Base-by-base conservation (phyloP, 345 rosid species). In the Populus alba region DNA sequence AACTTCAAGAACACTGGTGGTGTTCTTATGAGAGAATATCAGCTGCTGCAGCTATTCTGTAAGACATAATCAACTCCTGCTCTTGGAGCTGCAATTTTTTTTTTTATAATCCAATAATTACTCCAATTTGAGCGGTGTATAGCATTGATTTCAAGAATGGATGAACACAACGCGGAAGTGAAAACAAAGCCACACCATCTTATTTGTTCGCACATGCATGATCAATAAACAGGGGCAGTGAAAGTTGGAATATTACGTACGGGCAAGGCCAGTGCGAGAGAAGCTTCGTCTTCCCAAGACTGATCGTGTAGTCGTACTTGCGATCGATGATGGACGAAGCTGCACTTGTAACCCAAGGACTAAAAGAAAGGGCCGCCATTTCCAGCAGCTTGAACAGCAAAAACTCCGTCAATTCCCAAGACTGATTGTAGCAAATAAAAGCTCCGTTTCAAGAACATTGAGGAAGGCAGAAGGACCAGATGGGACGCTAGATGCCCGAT, bases 321-420 rank as follows among this genome's bases (percentile, higher is more conserved):
- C 90, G 84, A 68, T 85, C 88, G n/a, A 87, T 85, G 77, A 74
- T 66, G 49, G 87, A 83, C 53, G 90, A 88, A 78, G 90, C 85
- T 80, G 80, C 83, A 73, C 84, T 85, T 25, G 85, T 82, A 81
- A 85, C 85, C 90, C 90, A 87, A 17, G 88, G 90, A 77, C 90
- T 87, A 76, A 87, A 85, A 68, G 90, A 85, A 43, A 87, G 88
- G 90, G 72, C 88, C 88, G 13, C 88, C 82, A 78, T 87, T 87
- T 31, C 88, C 88, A 20, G 87, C 90, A 25, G 88, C 88, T 85
- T 87, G 90, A 83, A 80, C 83, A 62, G 82, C 90, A 76, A 87
- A 78, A 78, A 83, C 79, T 33, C 90, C 88, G 27, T 27, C 27
- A 27, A 27, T 27, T 27, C 27, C 27, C 27, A 27, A 27, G 27